Evolutionary conservation across 2,329 filamentous ascomycete species (phyloP).

Genomic region (Beauveria medogensis): DNA sequence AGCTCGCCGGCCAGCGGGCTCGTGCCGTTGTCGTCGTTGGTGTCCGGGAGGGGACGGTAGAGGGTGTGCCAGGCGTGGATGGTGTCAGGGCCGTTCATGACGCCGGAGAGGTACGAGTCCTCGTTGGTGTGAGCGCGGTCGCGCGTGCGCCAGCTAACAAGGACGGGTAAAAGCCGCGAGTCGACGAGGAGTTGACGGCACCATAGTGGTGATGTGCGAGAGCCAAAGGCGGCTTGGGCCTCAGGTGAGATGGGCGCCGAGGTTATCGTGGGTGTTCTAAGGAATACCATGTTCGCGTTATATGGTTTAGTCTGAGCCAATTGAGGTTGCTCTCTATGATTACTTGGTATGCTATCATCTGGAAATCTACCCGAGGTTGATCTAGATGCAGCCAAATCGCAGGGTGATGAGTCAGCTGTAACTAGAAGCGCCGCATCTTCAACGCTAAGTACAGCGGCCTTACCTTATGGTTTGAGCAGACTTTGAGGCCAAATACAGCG

Average conservation of each 20-base stretch:
- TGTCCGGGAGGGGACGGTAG: neutral
- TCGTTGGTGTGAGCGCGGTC: neutral
- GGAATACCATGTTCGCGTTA: neutral
- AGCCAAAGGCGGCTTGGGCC: neutral
- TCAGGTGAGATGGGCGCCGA: neutral
- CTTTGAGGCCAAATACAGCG: neutral
- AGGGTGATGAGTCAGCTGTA: neutral
- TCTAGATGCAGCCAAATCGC: neutral
- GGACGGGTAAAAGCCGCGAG: neutral
- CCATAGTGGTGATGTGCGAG: slow-evolving; percentile 2
- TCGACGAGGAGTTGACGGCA: slow-evolving; percentile 8
- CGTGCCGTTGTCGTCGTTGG: neutral
- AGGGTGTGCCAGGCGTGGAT: slow-evolving; percentile 3
- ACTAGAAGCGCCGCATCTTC: neutral
- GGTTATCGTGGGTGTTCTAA: neutral
- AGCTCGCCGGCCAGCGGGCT: slow-evolving; percentile 1
- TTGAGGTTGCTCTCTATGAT: neutral
- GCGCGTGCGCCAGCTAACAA: neutral
- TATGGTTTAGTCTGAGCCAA: too few species aligned
- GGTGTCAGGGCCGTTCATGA: neutral
- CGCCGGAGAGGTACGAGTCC: neutral
- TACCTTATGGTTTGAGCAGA: neutral
- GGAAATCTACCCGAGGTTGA: neutral
- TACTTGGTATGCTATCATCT: neutral
- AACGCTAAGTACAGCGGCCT: neutral